phyloP scores from a whole-genome alignment of 371 early-diverging fungal genomes.

The Amoeboaphelidium protococcarum region DNA sequence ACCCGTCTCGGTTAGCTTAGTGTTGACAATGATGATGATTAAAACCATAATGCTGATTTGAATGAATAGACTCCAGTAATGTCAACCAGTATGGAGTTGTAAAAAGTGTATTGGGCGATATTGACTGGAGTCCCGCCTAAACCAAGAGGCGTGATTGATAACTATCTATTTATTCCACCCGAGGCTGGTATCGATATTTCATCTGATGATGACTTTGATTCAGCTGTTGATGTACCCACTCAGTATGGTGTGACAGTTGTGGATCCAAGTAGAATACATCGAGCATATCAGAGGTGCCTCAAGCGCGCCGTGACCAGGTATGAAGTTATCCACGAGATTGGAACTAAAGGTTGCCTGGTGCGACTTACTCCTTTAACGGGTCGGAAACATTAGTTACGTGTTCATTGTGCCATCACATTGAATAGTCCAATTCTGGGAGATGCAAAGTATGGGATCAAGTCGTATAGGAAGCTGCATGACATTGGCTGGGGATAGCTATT shows the following conservation, averaged over 20 bases:
- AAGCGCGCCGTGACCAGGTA: neutral
- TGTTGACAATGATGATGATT: no score
- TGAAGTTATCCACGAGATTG: neutral
- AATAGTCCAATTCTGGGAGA: neutral
- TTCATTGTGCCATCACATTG: neutral
- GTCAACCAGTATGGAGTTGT: neutral
- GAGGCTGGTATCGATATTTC: neutral
- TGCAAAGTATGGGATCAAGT: neutral
- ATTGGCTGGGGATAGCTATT: neutral
- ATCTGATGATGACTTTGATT: neutral
- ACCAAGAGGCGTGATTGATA: neutral
- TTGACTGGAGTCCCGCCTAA: neutral
- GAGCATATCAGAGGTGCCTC: neutral
- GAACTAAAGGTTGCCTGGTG: neutral
- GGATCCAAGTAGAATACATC: neutral
- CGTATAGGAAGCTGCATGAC: neutral
- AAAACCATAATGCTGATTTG: neutral
- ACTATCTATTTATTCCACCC: neutral
- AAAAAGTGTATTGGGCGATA: neutral
- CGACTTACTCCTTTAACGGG: neutral
- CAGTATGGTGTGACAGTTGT: neutral
- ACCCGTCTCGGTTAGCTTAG: no score
- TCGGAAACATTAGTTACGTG: neutral
- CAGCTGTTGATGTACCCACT: neutral
- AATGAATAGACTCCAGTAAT: neutral